These are phyloP conservation scores for Sporothrix luriei DNA, from an alignment of 2,329 filamentous ascomycete species.

Conservation along the genomic window DNA sequence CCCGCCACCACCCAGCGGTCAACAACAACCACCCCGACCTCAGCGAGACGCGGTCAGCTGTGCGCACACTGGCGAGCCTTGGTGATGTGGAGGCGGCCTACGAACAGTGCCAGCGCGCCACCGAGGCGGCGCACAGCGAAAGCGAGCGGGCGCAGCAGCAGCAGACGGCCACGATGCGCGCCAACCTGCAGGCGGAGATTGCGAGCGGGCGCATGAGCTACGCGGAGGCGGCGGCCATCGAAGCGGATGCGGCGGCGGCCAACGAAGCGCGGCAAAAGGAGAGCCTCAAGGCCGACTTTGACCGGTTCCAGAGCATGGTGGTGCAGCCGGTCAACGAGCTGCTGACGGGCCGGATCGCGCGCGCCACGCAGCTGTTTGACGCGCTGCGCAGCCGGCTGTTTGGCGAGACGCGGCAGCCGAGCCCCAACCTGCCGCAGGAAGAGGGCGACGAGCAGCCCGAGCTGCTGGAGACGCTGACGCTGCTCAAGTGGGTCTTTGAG, in stretches of 20 bases:
- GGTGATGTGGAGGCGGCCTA: conserved; percentile 71
- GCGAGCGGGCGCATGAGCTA: conserved; percentile 77
- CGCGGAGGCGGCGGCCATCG: conserved; percentile 77
- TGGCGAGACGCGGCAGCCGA: conserved; percentile 66
- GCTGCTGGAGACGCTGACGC: conserved; percentile 87
- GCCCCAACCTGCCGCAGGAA: conserved; percentile 84
- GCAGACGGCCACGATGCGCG: conserved; percentile 65
- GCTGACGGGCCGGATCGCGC: conserved; percentile 72
- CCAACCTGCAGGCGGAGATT: conserved; percentile 78
- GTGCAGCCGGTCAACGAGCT: conserved; percentile 82
- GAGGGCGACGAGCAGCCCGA: conserved; percentile 95
- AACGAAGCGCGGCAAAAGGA: conserved; percentile 72
- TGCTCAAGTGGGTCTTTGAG: conserved; percentile 97
- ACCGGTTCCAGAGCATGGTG: conserved; percentile 78
- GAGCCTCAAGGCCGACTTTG: conserved; percentile 77
- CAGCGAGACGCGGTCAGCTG: conserved; percentile 71
- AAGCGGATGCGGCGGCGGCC: conserved; percentile 74
- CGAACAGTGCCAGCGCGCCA: conserved; percentile 60
- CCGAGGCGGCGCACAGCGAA: conserved; percentile 61
- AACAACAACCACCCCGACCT: conserved; percentile 95
- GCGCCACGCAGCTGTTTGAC: conserved; percentile 76
- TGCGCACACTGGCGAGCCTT: conserved; percentile 74
- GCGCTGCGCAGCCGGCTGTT: conserved; percentile 72
- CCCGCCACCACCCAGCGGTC: conserved; percentile 89
- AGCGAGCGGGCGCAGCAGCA: conserved; percentile 53